phyloP scores from a whole-genome alignment of 2,329 filamentous ascomycete genomes.

The Remersonia thermophila region DNA sequence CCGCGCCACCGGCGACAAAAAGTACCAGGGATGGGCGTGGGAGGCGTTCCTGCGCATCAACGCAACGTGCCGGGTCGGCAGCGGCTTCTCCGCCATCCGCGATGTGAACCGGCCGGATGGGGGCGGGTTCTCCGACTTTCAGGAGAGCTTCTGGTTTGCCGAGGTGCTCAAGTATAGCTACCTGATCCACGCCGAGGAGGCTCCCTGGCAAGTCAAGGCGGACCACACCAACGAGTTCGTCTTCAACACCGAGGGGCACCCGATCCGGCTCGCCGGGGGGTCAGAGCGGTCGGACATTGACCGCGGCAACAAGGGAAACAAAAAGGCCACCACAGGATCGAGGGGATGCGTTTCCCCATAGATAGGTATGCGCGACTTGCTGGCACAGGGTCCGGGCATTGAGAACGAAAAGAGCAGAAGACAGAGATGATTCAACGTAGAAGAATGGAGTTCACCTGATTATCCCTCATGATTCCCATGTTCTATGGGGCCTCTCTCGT shows the following conservation, averaged over 20 bases:
- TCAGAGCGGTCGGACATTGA: no score
- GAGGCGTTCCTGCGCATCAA: conserved; percentile 61
- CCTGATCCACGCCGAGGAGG: conserved; percentile 47
- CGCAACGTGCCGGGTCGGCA: conserved; percentile 46
- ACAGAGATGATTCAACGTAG: no score
- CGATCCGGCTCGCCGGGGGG: conserved; percentile 21
- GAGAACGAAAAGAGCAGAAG: no score
- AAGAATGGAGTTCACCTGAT: no score
- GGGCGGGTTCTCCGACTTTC: conserved; percentile 52
- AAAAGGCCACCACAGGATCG: no score
- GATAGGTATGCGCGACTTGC: no score
- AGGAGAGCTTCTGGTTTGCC: conserved; percentile 82
- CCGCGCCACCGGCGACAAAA: conserved; percentile 59
- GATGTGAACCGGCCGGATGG: conserved; percentile 55
- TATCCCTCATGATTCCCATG: no score
- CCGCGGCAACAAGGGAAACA: no score
- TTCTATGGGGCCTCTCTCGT: no score
- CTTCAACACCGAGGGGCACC: conserved; percentile 39
- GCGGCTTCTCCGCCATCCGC: conserved; percentile 52
- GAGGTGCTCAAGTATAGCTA: conserved; percentile 81
- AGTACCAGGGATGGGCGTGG: conserved; percentile 80
- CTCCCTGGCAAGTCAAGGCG: conserved; percentile 36
- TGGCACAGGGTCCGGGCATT: no score
- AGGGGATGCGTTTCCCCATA: no score
- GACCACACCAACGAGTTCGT: conserved; percentile 35